Evolutionary conservation across 2,329 filamentous ascomycete species (phyloP).

Genomic region (Ophiostoma triangulosporum): DNA sequence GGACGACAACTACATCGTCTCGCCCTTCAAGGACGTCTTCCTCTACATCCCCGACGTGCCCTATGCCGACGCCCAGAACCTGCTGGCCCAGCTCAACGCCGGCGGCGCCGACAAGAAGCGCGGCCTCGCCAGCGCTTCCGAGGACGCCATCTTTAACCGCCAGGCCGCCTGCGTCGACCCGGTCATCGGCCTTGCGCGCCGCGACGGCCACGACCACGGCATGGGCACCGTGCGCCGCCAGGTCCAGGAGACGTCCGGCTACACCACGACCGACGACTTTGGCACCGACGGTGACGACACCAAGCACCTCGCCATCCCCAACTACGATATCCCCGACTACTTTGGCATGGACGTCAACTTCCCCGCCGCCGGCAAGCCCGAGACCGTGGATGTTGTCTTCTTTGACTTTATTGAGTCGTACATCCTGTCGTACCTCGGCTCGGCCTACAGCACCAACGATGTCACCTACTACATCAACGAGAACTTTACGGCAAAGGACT

Average conservation of each 20-base stretch:
- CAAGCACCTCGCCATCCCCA: slow-evolving; percentile 31
- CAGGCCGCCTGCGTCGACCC: slow-evolving; percentile 36
- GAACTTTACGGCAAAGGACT: slow-evolving; percentile 27
- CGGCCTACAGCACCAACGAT: slow-evolving; percentile 21
- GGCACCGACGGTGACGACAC: slow-evolving; percentile 43
- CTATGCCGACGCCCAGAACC: slow-evolving; percentile 27
- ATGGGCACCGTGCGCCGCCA: slow-evolving; percentile 33
- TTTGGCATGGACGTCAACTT: slow-evolving; percentile 37
- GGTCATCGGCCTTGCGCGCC: slow-evolving; percentile 9
- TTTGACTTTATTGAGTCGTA: slow-evolving; percentile 33
- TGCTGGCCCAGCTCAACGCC: slow-evolving; percentile 27
- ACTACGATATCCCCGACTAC: slow-evolving; percentile 34
- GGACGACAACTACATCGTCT: slow-evolving; percentile 39
- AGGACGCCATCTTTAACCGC: slow-evolving; percentile 17
- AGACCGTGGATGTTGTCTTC: slow-evolving; percentile 39
- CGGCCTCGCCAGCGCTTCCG: slow-evolving; percentile 23
- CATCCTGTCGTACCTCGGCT: slow-evolving; percentile 24
- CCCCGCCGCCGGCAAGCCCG: slow-evolving; percentile 27
- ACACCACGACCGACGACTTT: slow-evolving; percentile 43
- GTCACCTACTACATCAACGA: slow-evolving; percentile 27
- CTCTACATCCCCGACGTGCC: slow-evolving; percentile 39
- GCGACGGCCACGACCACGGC: background rate
- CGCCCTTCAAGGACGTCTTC: slow-evolving; percentile 40
- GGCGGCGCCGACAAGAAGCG: slow-evolving; percentile 24
- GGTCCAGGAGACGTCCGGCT: slow-evolving; percentile 32